phyloP scores from a whole-genome alignment of 805 yeast genomes.

The Starmerella roubikii region DNA sequence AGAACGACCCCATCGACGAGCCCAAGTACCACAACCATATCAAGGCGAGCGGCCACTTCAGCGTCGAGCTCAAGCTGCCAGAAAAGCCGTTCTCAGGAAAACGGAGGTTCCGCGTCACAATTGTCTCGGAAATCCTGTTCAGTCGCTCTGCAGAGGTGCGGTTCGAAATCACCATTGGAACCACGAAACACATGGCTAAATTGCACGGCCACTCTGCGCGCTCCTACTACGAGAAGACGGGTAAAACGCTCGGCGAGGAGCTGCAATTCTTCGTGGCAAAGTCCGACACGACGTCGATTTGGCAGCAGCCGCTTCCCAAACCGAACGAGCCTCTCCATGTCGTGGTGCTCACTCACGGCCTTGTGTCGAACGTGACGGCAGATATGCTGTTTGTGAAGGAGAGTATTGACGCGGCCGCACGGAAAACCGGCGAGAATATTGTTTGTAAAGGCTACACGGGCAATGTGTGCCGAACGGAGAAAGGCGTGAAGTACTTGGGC shows the following conservation, averaged over 20 bases:
- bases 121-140: slow-evolving; percentile 67
- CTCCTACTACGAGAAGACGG: not conserved
- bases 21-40: slow-evolving; percentile 38
- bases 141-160: slow-evolving; percentile 53
- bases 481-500: slow-evolving; percentile 78
- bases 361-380: slow-evolving; percentile 78
- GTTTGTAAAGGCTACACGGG: slow-evolving; percentile 73
- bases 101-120: slow-evolving; percentile 60
- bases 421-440: slow-evolving; percentile 41
- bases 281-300: slow-evolving; percentile 51
- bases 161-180: slow-evolving; percentile 46
- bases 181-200: slow-evolving; percentile 19
- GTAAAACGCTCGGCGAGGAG: not conserved
- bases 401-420: slow-evolving; percentile 43
- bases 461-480: slow-evolving; percentile 76
- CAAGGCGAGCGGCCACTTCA: slow-evolving; percentile 60
- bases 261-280: slow-evolving; percentile 23
- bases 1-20: slow-evolving; percentile 18
- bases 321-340: slow-evolving; percentile 55
- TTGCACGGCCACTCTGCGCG: slow-evolving; percentile 1
- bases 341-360: slow-evolving; percentile 79
- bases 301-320: slow-evolving; percentile 54
- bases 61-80: slow-evolving; percentile 40
- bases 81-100: slow-evolving; percentile 27
- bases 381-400: slow-evolving; percentile 86